Conservation (phyloP, 163 green algal species). For the Chlorella variabilis region DNA sequence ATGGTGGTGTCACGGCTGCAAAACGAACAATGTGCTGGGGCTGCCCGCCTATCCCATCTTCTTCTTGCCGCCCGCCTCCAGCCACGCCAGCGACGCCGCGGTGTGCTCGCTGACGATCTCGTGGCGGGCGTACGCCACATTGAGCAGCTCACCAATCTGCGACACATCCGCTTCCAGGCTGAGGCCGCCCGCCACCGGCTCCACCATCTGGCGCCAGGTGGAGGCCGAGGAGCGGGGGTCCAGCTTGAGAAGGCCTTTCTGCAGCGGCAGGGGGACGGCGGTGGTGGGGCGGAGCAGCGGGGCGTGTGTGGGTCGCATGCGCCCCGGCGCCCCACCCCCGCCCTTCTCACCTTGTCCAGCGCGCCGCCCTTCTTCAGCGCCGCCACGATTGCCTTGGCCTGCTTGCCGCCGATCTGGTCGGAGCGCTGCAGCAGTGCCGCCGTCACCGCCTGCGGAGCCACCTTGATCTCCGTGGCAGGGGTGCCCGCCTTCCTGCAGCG, state of each 20-base stretch:
- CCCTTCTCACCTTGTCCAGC: background rate
- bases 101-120: slow-evolving; percentile 22
- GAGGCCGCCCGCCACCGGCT: background rate
- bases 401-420: background rate
- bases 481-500: background rate
- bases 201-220: background rate
- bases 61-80: slow-evolving; percentile 21
- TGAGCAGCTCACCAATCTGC: slow-evolving; percentile 12
- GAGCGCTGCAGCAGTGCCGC: background rate
- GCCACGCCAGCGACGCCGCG: slow-evolving; percentile 11
- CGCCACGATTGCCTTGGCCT: background rate
- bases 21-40: too few relatives aligned
- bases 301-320: too few relatives aligned
- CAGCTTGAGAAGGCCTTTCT: background rate
- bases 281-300: too few relatives aligned
- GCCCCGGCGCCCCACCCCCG: background rate
- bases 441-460: background rate
- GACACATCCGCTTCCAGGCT: background rate
- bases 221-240: background rate
- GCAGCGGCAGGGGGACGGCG: background rate
- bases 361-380: background rate
- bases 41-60: too few relatives aligned
- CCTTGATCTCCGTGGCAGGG: background rate
- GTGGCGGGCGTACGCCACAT: slow-evolving; percentile 8
- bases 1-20: too few relatives aligned